A percentile compares a stretch with the other conserved stretches of the same genome.
Evolutionary conservation across 257 asterid species (phyloP).

Genomic region (Galeopsis tetrahit): DNA sequence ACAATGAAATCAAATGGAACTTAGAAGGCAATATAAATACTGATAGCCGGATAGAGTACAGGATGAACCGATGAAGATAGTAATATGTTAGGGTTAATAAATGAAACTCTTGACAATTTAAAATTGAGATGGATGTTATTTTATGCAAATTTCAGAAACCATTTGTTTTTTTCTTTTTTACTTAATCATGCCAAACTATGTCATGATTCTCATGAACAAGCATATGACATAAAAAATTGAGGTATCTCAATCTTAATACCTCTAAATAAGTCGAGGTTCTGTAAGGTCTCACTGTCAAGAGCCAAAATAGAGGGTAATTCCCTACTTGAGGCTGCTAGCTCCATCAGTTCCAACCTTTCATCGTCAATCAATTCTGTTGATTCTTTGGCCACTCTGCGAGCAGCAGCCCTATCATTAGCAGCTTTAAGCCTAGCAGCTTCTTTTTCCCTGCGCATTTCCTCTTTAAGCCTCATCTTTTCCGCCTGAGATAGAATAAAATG

Average conservation of each 20-base stretch:
- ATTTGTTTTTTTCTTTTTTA: not conserved
- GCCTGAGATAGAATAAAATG: constrained; percentile 53
- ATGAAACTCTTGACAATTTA: constrained; percentile 1
- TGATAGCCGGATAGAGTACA: constrained; percentile 20
- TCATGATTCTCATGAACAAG: not conserved
- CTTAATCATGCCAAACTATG: not conserved
- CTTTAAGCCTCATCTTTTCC: constrained; percentile 79
- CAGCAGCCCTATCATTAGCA: constrained; percentile 81
- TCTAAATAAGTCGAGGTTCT: constrained; percentile 57
- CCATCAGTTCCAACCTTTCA: constrained; percentile 84
- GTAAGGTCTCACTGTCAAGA: constrained; percentile 68
- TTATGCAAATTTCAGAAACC: not conserved
- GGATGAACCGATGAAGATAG: constrained; percentile 16
- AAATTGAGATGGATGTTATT: not conserved
- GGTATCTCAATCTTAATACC: constrained; percentile 45
- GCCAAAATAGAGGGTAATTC: constrained; percentile 68
- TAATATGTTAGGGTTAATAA: constrained; percentile 10
- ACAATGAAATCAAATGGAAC: constrained; percentile 35
- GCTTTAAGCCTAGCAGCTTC: constrained; percentile 91
- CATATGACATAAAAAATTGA: constrained; percentile 11
- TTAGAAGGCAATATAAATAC: constrained; percentile 28
- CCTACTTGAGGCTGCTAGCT: constrained; percentile 66
- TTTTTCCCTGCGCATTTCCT: constrained; percentile 81
- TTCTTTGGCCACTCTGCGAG: constrained; percentile 87
- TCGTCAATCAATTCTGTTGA: constrained; percentile 78